phyloP scores from a whole-genome alignment of 2,329 filamentous ascomycete genomes.

The Ophiocordyceps polyrhachis-furcata region DNA sequence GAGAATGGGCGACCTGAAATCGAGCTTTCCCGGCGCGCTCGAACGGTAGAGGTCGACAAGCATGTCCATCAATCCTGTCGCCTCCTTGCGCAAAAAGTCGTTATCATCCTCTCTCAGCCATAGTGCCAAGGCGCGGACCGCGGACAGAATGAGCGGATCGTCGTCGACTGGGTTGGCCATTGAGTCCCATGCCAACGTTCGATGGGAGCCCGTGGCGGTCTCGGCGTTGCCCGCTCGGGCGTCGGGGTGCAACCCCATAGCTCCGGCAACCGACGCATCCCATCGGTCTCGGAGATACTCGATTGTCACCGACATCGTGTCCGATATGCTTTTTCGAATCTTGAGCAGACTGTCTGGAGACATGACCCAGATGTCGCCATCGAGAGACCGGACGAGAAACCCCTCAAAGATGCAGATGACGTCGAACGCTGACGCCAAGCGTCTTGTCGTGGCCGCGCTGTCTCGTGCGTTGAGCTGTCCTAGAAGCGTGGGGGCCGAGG shows the following conservation, averaged over 20 bases:
- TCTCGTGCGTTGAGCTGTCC: conserved; percentile 34
- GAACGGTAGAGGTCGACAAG: conserved; percentile 40
- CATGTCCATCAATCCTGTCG: conserved; percentile 42
- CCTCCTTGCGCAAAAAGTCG: conserved; percentile 34
- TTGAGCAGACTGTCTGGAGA: conserved; percentile 41
- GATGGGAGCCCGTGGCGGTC: conserved; percentile 23
- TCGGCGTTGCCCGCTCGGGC: conserved; percentile 26
- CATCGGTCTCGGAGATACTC: conserved; percentile 53
- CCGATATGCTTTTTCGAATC: conserved; percentile 38
- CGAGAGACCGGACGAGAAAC: conserved; percentile 33
- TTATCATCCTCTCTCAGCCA: conserved; percentile 56
- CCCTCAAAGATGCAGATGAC: conserved; percentile 42
- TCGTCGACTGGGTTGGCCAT: conserved; percentile 25
- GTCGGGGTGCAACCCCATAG: conserved; percentile 39
- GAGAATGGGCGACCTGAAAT: conserved; percentile 38
- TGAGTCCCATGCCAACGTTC: conserved; percentile 40
- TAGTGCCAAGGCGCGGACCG: conserved; percentile 37
- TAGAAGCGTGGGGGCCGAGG: conserved; percentile 41
- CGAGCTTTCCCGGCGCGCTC: conserved; percentile 17
- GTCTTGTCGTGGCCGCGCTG: conserved; percentile 30
- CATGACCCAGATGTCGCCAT: conserved; percentile 29
- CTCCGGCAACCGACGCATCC: conserved; percentile 46
- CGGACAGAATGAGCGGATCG: conserved; percentile 41
- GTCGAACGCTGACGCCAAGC: conserved; percentile 43
- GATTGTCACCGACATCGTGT: conserved; percentile 42